Base-by-base conservation (phyloP, 1,139 yeast species). In the Yamadazyma dendronema region DNA sequence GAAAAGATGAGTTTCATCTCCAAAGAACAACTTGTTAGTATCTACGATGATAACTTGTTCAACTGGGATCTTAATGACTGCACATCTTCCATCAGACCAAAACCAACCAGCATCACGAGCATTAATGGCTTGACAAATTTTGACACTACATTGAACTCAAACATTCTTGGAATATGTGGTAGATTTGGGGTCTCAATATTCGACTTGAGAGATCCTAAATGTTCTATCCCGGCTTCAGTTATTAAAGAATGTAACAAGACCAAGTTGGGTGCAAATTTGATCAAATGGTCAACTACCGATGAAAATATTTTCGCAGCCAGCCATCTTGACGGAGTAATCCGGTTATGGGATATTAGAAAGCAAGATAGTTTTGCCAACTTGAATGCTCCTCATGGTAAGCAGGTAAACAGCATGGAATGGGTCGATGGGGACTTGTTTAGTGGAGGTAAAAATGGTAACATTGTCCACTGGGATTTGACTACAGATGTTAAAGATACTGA, bases 311-410 rank as follows among this genome's bases (percentile, higher is more conserved):
- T 86, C 30, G 88, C 90, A 1, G 77, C 89, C 2, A 78, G 83
- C 5, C 85, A 80, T 49, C 66, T 69, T 33, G 81, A 79, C 48
- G 77, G 78, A 3, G 61, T 75, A 1, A 73, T 83, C 31, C 66
- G 82, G 48, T 63, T 86, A 31, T 86, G 95, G 94, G 95, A 86
- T 60, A 75, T 84, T 32, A 69, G 95, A 43, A 74, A 71, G 49
- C 68, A 77, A 35, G 74, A 70, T 13, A 79, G 81, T 7, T 64
- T 78, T 40, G 74, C 79, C 7, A 62, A 65, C 26, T 62, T 84
- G 28, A 56, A 62, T 5, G 87, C 87, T 1, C 89, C 83, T 52
- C 57, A 65, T 7, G 81, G 77, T 42, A 50, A 47, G 33, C 53
- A 58, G 24, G 67, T 84, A 12, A 75, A 79, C 12, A 63, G 79